A percentile compares a stretch with the other conserved stretches of the same genome.
phyloP scores from a whole-genome alignment of 2,329 filamentous ascomycete genomes.

The Arthrobotrys iridis region DNA sequence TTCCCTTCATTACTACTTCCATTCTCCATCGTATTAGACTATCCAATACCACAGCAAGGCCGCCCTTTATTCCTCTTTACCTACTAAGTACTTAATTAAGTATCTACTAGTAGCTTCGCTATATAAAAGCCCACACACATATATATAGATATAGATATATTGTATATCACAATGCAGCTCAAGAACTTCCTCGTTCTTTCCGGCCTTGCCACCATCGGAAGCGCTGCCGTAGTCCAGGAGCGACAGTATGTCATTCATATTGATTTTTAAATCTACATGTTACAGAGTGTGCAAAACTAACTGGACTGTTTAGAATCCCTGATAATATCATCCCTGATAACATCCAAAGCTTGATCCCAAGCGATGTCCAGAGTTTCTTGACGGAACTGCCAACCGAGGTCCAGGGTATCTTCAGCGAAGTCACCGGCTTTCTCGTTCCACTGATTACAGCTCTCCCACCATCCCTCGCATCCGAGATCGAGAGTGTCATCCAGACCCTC shows the following conservation, averaged over 20 bases:
- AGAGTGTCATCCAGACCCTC: slow-evolving; percentile 17
- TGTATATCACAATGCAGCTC: slow-evolving; percentile 42
- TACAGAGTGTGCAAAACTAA: neutral
- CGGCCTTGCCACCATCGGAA: slow-evolving; percentile 29
- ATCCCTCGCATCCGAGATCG: slow-evolving; percentile 36
- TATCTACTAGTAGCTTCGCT: too few species aligned
- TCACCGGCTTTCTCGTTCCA: slow-evolving; percentile 8
- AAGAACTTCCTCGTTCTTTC: slow-evolving; percentile 45
- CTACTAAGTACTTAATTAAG: too few species aligned
- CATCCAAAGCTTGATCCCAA: neutral
- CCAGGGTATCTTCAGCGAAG: slow-evolving; percentile 16
- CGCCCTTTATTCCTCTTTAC: too few species aligned
- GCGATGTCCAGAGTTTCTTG: neutral
- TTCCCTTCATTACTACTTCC: neutral
- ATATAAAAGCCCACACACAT: neutral
- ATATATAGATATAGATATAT: neutral
- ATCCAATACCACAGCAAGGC: neutral
- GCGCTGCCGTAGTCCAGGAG: slow-evolving; percentile 32
- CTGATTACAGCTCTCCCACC: slow-evolving; percentile 9
- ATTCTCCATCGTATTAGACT: neutral
- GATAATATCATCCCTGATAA: neutral
- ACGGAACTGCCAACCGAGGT: slow-evolving; percentile 12
- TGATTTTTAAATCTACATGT: neutral
- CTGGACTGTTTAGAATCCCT: neutral
- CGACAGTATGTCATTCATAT: slow-evolving; percentile 30